Percentiles rank a stretch among this genome's conserved stretches.
These are phyloP conservation scores for Neoboletus magnificus DNA, from an alignment of 768 basidiomycete species.

Conservation along the genomic window DNA sequence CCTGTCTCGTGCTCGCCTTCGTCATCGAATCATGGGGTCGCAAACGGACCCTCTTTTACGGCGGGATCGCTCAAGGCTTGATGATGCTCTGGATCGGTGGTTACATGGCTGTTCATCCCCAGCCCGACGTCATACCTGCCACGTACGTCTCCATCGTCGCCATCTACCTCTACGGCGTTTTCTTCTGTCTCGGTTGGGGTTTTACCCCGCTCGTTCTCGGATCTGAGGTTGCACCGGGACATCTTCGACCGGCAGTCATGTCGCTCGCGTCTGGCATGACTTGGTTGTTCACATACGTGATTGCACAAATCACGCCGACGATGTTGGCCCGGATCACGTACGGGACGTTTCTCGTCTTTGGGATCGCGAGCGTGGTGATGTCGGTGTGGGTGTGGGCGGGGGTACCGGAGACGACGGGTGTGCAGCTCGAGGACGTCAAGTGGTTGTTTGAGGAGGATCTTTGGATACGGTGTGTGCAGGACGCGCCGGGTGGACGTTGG, in stretches of 20 bases:
- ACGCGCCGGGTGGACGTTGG: conserved; percentile 33
- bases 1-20: conserved; percentile 32
- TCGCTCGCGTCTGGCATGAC: conserved; percentile 30
- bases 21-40: conserved; percentile 40
- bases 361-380: conserved; percentile 29
- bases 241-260: conserved; percentile 33
- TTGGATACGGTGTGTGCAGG: conserved; percentile 28
- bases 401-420: conserved; percentile 40
- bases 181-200: conserved; percentile 36
- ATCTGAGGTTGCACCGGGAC: conserved; percentile 36
- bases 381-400: conserved; percentile 34
- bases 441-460: conserved; percentile 33
- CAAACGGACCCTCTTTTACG: conserved; percentile 35
- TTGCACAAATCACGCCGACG: conserved; percentile 37
- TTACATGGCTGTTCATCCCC: conserved; percentile 31
- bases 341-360: conserved; percentile 35
- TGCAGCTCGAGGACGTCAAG: conserved; percentile 38
- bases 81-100: conserved; percentile 39
- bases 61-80: conserved; percentile 34
- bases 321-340: conserved; percentile 29
- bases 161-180: conserved; percentile 36
- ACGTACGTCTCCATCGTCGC: conserved; percentile 36
- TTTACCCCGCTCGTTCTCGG: conserved; percentile 34
- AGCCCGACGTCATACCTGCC: conserved; percentile 21
- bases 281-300: conserved; percentile 38